phyloP scores from a whole-genome alignment of 2,329 filamentous ascomycete species.

The Fusarium poae region DNA sequence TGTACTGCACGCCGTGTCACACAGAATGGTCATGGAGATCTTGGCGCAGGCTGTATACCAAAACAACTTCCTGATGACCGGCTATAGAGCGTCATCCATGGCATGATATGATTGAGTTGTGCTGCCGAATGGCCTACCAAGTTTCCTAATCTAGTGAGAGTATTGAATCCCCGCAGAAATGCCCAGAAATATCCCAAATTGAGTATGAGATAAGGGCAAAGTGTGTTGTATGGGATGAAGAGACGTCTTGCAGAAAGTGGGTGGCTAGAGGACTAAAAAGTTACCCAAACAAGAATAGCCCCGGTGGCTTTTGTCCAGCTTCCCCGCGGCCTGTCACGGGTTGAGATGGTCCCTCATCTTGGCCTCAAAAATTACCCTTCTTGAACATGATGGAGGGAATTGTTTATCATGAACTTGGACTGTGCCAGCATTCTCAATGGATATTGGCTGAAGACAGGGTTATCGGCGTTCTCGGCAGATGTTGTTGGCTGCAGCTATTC shows the following conservation, averaged over 20 bases:
- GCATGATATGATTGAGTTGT: not conserved
- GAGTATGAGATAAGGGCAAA: slow-evolving; percentile 25
- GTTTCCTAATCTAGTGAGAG: slow-evolving; percentile 21
- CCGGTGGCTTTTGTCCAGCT: not conserved
- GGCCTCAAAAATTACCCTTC: slow-evolving; percentile 33
- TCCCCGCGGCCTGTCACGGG: slow-evolving; percentile 24
- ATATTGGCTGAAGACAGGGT: not conserved
- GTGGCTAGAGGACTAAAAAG: slow-evolving; percentile 31
- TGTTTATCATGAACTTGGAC: not conserved
- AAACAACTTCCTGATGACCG: not conserved
- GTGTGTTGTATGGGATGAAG: not conserved
- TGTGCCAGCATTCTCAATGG: not conserved
- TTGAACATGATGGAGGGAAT: slow-evolving; percentile 15
- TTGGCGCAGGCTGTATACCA: slow-evolving; percentile 17
- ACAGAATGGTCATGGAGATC: not conserved
- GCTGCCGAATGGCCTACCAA: slow-evolving; percentile 14
- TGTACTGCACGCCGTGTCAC: slow-evolving; percentile 17
- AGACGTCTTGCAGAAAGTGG: not conserved
- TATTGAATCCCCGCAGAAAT: not conserved
- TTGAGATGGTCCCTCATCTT: slow-evolving; percentile 14
- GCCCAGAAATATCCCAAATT: slow-evolving; percentile 29
- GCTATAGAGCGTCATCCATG: slow-evolving; percentile 4
- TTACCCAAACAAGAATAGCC: slow-evolving; percentile 34
- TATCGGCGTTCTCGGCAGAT: not conserved
- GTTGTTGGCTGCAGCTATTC: not conserved